Base-by-base conservation (phyloP, 768 basidiomycete genomes). In the Termitomyces sp. region DNA sequence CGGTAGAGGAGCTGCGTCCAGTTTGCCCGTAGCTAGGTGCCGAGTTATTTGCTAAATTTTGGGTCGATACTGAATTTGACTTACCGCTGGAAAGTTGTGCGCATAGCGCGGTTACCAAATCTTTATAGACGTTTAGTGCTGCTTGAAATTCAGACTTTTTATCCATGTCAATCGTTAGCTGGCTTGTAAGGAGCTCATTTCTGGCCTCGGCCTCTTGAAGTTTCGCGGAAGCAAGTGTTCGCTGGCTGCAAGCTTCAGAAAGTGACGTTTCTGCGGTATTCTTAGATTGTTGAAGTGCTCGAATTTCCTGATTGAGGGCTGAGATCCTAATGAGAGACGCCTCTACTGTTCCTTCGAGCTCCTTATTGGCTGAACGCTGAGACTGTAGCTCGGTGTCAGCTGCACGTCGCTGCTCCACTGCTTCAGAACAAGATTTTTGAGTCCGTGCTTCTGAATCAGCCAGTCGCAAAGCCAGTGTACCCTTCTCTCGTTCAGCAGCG, bases 381-480 rank as follows among this genome's bases (percentile, higher is more conserved):
- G 56, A 35, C 35, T 55, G 48, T 23, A 55, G 21, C 48, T 61
- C 39, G 25, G 32, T 14, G 1, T 55, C 59, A 16, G 48, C 12
- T 23, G n/a, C 39, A 23, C 21, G 28, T 32, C 19, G 43, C 28
- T 52, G 43, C 30, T 52, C 19, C 12, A 10, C 50, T 12, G 44
- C 16, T 9, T 58, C 57, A 14, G 34, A 46, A 45, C 54, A 23
- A 37, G 52, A 30, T 17, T 41, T 49, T 41, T 52, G 23, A 30
- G 45, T 28, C 16, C 59, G 54, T n/a, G 10, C 35, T 23, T 58
- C 55, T 28, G 55, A 40, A 5, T 57, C 54, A n/a, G 52, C 54
- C 34, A 65, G 55, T 7, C 52, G 58, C 21, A 54, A 41, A 7
- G 58, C 47, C 19, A 62, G 56, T 16, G 56, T 44, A 16, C 41